These are phyloP conservation scores for Gossypium schwendimanii DNA, from an alignment of 441 rosid genomes.

Conservation along the genomic window DNA sequence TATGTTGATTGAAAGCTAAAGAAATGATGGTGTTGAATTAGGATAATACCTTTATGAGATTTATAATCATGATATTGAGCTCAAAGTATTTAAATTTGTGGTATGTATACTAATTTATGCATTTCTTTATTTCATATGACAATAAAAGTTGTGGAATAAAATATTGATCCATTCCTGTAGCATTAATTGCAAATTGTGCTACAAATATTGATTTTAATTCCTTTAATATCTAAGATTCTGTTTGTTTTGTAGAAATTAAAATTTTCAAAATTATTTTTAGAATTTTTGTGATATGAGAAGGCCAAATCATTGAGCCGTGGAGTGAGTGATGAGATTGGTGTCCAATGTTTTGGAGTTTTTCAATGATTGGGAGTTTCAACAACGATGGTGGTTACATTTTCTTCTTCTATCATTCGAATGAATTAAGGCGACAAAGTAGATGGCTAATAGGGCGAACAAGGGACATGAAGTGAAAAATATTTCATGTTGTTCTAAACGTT, in stretches of 20 bases:
- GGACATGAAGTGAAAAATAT: too few relatives aligned
- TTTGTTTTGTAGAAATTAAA: background rate
- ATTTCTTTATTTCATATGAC: background rate
- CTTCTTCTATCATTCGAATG: too few relatives aligned
- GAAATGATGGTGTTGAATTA: slow-evolving; percentile 82
- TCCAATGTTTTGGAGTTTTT: too few relatives aligned
- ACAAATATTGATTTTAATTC: background rate
- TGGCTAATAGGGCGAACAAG: too few relatives aligned
- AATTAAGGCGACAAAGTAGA: too few relatives aligned
- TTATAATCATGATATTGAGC: slow-evolving; percentile 82
- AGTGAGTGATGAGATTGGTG: too few relatives aligned
- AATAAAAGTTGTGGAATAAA: background rate
- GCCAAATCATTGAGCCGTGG: too few relatives aligned
- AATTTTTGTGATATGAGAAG: too few relatives aligned
- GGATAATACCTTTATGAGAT: slow-evolving; percentile 86
- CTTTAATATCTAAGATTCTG: background rate
- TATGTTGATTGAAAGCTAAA: slow-evolving; percentile 76
- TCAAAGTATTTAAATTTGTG: slow-evolving; percentile 88
- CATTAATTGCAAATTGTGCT: background rate
- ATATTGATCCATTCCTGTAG: background rate
- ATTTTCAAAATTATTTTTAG: too few relatives aligned
- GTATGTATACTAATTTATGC: slow-evolving; percentile 25
- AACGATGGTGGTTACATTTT: too few relatives aligned
- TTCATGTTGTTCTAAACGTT: too few relatives aligned
- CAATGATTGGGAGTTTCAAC: too few relatives aligned